phyloP scores from a whole-genome alignment of 306 rosid genomes.

The Ormosia emarginata region DNA sequence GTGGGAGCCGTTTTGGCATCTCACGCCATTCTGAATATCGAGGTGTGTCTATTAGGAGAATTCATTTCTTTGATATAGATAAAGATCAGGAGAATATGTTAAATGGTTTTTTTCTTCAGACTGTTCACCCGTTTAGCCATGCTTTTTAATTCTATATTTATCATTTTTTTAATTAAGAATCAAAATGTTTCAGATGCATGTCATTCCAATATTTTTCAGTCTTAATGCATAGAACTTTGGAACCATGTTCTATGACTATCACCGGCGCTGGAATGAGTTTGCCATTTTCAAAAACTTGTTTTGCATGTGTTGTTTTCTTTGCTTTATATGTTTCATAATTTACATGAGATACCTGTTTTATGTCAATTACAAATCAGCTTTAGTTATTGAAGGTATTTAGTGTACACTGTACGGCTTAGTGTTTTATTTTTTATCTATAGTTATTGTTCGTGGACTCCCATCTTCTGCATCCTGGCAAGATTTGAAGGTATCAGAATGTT shows the following conservation, averaged over 20 bases:
- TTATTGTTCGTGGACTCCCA: slow-evolving; percentile 95
- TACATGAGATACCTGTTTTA: background rate
- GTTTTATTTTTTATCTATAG: slow-evolving; percentile 36
- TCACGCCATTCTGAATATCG: slow-evolving; percentile 97
- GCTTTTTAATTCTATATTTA: background rate
- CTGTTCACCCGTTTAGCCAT: background rate
- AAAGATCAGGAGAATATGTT: background rate
- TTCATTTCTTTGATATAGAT: background rate
- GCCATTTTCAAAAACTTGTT: background rate
- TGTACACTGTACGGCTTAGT: background rate
- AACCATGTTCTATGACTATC: background rate
- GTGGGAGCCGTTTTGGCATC: slow-evolving; percentile 72
- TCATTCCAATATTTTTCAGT: background rate
- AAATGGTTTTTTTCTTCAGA: background rate
- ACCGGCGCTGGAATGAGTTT: background rate
- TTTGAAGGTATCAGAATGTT: slow-evolving; percentile 64
- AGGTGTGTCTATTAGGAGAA: slow-evolving; percentile 41
- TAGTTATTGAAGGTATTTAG: background rate
- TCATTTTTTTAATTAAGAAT: background rate
- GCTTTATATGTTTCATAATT: background rate
- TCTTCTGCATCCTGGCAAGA: slow-evolving; percentile 99
- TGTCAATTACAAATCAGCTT: background rate
- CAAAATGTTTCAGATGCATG: background rate
- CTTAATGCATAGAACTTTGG: background rate
- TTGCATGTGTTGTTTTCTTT: background rate